Conservation (phyloP, 2,329 filamentous ascomycete genomes). For the Canariomyces notabilis region DNA sequence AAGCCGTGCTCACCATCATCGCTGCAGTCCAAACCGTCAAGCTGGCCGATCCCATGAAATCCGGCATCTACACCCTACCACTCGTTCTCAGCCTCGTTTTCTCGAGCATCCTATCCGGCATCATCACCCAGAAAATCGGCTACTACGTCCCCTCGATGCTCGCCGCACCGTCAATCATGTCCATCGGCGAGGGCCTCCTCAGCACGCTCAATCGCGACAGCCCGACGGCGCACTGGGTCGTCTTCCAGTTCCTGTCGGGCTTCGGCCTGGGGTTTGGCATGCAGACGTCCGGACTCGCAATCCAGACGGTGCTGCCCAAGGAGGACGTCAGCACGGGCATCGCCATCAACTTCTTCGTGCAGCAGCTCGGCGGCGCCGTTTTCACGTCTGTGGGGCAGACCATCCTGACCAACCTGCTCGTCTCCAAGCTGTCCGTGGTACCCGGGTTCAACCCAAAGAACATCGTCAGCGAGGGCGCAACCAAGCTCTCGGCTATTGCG, state of each 20-base stretch:
- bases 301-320: conserved; percentile 48
- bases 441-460: conserved; percentile 39
- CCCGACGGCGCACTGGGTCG: conserved; percentile 51
- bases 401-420: conserved; percentile 45
- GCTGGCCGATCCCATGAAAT: conserved; percentile 46
- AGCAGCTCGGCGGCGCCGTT: conserved; percentile 55
- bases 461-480: conserved; percentile 50
- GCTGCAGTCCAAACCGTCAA: conserved; percentile 50
- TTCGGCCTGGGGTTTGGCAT: conserved; percentile 56
- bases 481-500: conserved; percentile 53
- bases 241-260: conserved; percentile 54
- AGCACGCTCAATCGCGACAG: conserved; percentile 49
- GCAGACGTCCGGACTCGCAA: conserved; percentile 52
- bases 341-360: conserved; percentile 52
- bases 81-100: conserved; percentile 52
- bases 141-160: conserved; percentile 58
- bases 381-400: conserved; percentile 54
- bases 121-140: conserved; percentile 47
- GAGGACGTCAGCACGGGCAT: conserved; percentile 52
- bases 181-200: conserved; percentile 52
- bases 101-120: conserved; percentile 45
- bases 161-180: conserved; percentile 43
- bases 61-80: conserved; percentile 53
- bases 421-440: conserved; percentile 34
- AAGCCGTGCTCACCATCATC: not conserved